A percentile compares a stretch with the other conserved stretches of the same genome.
These are phyloP conservation scores for Flueggea neowawraea DNA, from an alignment of 441 rosid genomes.

Conservation along the genomic window DNA sequence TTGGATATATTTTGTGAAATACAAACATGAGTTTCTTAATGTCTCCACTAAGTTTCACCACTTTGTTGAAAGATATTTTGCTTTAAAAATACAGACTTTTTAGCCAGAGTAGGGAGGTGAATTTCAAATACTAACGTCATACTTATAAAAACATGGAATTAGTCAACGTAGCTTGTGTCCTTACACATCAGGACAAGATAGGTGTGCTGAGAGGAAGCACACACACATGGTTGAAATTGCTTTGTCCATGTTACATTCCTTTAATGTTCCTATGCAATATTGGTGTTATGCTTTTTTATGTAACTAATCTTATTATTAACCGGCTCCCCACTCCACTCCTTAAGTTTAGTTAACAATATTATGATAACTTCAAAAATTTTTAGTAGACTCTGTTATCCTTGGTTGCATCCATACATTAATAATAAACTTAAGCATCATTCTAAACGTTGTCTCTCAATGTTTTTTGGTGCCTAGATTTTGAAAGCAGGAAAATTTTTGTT, in stretches of 20 bases:
- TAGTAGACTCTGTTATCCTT: background rate
- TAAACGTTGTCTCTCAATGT: background rate
- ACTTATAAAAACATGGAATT: background rate
- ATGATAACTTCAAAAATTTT: background rate
- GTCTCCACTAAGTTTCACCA: background rate
- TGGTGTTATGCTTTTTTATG: constrained; percentile 1
- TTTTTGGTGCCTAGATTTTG: background rate
- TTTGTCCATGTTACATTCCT: background rate
- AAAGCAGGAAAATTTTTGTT: too few species aligned
- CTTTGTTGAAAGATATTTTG: background rate
- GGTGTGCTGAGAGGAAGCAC: background rate
- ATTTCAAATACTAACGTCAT: background rate
- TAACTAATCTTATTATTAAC: background rate
- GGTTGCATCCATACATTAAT: background rate
- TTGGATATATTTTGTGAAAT: background rate
- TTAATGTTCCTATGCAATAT: background rate
- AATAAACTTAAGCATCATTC: background rate
- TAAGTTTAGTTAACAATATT: background rate
- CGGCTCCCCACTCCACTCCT: background rate
- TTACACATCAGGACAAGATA: background rate
- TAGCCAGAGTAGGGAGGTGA: background rate
- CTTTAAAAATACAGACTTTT: background rate
- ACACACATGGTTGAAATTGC: constrained; percentile 1
- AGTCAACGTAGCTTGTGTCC: background rate
- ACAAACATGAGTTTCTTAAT: background rate